These are phyloP conservation scores for Marasmius fiardii DNA, from an alignment of 1,284 basidiomycete genomes.

Conservation along the genomic window DNA sequence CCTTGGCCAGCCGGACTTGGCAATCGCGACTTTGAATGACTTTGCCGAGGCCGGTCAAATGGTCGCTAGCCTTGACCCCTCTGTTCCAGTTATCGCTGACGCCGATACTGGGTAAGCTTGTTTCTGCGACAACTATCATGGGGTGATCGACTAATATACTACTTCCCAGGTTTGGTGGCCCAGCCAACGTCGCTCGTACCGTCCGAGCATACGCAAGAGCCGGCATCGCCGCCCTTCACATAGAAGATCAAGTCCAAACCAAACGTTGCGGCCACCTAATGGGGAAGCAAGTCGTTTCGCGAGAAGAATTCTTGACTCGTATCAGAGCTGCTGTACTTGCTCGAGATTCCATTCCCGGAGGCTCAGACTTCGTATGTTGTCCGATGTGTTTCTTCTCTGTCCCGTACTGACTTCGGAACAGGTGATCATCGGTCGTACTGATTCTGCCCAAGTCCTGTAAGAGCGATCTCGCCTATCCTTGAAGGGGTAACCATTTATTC, in stretches of 20 bases:
- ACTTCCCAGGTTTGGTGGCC: conserved; percentile 64
- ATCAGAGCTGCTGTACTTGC: conserved; percentile 77
- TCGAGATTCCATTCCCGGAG: conserved; percentile 66
- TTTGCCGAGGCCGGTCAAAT: conserved; percentile 66
- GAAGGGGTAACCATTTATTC: background rate
- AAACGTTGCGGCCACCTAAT: conserved; percentile 81
- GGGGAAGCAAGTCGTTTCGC: conserved; percentile 74
- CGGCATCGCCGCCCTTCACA: conserved; percentile 76
- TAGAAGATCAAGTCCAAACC: conserved; percentile 82
- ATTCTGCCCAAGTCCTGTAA: conserved; percentile 69
- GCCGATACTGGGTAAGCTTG: conserved; percentile 67
- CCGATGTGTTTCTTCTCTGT: background rate
- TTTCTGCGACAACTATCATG: background rate
- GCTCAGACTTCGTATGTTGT: conserved; percentile 58
- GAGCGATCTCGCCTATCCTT: background rate
- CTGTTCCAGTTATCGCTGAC: conserved; percentile 73
- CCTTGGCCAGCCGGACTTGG: conserved; percentile 75
- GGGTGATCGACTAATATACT: background rate
- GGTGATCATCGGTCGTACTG: conserved; percentile 78
- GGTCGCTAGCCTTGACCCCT: conserved; percentile 64
- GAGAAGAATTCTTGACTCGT: conserved; percentile 71
- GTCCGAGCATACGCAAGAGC: conserved; percentile 68
- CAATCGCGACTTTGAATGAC: conserved; percentile 79
- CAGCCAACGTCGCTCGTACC: conserved; percentile 74
- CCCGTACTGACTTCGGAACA: background rate